phyloP scores from a whole-genome alignment of 495 filamentous ascomycete species.

The Aspergillus egyptiacus region DNA sequence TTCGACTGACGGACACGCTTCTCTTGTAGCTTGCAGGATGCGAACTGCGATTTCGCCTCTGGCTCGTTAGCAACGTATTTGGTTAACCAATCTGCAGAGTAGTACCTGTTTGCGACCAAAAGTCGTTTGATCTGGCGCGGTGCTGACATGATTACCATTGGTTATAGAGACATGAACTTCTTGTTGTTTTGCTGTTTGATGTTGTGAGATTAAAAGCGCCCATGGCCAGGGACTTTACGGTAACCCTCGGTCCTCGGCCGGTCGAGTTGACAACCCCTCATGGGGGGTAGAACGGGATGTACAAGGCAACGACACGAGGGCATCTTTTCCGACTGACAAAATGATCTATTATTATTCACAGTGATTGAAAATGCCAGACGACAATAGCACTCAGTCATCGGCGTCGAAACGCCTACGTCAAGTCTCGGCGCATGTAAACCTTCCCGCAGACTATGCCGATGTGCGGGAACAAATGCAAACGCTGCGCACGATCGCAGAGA shows the following conservation, averaged over 20 bases:
- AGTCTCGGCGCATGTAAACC: slow-evolving; percentile 30
- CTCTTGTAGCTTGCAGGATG: slow-evolving; percentile 51
- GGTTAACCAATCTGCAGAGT: not conserved
- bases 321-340: not conserved
- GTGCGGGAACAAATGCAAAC: slow-evolving; percentile 47
- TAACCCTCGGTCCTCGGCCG: slow-evolving; percentile 12
- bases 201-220: slow-evolving; percentile 4
- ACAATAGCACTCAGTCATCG: slow-evolving; percentile 14
- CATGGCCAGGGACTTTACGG: not conserved
- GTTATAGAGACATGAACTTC: not conserved
- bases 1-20: slow-evolving; percentile 42
- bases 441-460: slow-evolving; percentile 57
- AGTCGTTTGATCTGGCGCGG: slow-evolving; percentile 44
- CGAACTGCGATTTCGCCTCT: slow-evolving; percentile 60
- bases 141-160: slow-evolving; percentile 12
- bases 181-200: not conserved
- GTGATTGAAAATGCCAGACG: slow-evolving; percentile 8
- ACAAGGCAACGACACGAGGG: not conserved
- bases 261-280: not conserved
- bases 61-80: slow-evolving; percentile 8
- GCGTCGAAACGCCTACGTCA: slow-evolving; percentile 34
- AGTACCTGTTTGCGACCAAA: slow-evolving; percentile 53
- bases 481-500: slow-evolving; percentile 46
- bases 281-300: not conserved
- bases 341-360: not conserved